phyloP scores from a whole-genome alignment of 306 rosid genomes.

The Vigna nakashimae region DNA sequence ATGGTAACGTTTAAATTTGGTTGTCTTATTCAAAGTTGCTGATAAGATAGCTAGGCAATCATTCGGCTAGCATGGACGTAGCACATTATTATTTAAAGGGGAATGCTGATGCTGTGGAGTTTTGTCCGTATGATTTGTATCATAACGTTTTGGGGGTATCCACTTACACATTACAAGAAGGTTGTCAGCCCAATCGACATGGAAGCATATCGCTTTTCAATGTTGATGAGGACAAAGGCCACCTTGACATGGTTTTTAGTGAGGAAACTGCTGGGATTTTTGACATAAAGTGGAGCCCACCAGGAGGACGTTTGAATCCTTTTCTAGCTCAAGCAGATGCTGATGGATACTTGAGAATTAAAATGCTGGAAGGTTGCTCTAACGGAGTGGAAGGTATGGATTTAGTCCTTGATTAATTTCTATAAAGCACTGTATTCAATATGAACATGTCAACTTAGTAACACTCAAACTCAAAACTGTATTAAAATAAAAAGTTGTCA shows the following conservation, averaged over 20 bases:
- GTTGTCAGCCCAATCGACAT: conserved; percentile 62
- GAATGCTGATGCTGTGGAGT: conserved; percentile 88
- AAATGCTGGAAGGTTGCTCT: conserved; percentile 48
- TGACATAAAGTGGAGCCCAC: conserved; percentile 86
- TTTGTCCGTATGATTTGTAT: conserved; percentile 70
- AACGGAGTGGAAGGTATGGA: conserved; percentile 63
- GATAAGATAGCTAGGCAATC: neutral
- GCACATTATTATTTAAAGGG: conserved; percentile 79
- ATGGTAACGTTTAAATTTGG: conserved; percentile 50
- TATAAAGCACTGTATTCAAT: neutral
- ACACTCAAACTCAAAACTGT: neutral
- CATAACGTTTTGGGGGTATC: conserved; percentile 76
- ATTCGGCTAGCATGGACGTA: conserved; percentile 62
- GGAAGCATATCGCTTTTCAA: conserved; percentile 83
- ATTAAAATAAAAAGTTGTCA: conserved; percentile 55
- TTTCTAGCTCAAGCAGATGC: conserved; percentile 85
- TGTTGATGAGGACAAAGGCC: conserved; percentile 48
- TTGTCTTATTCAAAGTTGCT: conserved; percentile 3
- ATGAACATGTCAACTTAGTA: conserved; percentile 8
- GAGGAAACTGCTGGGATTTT: conserved; percentile 72
- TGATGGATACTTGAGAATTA: conserved; percentile 81
- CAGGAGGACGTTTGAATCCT: conserved; percentile 51
- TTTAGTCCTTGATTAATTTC: conserved; percentile 59
- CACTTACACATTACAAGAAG: conserved; percentile 80
- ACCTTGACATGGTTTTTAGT: conserved; percentile 57